Percentiles rank a stretch among this genome's conserved stretches.
Evolutionary conservation across 2,329 filamentous ascomycete species (phyloP).

Genomic region (Sarocladium kiliense): DNA sequence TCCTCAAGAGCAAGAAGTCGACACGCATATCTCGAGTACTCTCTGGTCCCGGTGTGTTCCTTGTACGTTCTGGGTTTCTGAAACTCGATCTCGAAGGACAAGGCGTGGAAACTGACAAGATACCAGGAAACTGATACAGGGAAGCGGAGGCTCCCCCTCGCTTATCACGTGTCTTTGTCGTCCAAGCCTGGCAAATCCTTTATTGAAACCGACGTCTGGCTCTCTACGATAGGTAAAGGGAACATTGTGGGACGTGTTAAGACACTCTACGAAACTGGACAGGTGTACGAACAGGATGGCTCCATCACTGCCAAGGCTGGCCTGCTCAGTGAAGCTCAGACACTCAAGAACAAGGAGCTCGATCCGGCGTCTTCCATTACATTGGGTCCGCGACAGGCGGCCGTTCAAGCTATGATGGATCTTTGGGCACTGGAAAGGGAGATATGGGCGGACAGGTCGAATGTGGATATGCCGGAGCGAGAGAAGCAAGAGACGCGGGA

Average conservation of each 20-base stretch:
- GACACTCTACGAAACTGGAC: neutral
- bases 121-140: neutral
- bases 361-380: too few relatives aligned
- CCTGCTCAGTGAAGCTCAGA: neutral
- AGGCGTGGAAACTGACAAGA: neutral
- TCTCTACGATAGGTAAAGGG: neutral
- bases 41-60: too few relatives aligned
- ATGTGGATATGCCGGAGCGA: neutral
- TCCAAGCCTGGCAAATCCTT: too few relatives aligned
- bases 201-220: neutral
- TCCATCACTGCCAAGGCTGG: neutral
- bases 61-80: too few relatives aligned
- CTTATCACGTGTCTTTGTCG: neutral
- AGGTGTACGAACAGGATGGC: too few relatives aligned
- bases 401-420: too few relatives aligned
- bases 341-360: too few relatives aligned
- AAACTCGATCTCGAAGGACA: too few relatives aligned
- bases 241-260: neutral
- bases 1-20: too few relatives aligned
- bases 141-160: neutral
- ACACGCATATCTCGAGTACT: too few relatives aligned
- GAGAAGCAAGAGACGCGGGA: too few relatives aligned
- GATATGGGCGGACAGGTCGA: slow-evolving; percentile 47
- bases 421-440: slow-evolving; percentile 61
- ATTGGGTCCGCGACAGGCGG: too few relatives aligned